These are phyloP conservation scores for Brassica cretica DNA, from an alignment of 345 rosid genomes.

Conservation along the genomic window DNA sequence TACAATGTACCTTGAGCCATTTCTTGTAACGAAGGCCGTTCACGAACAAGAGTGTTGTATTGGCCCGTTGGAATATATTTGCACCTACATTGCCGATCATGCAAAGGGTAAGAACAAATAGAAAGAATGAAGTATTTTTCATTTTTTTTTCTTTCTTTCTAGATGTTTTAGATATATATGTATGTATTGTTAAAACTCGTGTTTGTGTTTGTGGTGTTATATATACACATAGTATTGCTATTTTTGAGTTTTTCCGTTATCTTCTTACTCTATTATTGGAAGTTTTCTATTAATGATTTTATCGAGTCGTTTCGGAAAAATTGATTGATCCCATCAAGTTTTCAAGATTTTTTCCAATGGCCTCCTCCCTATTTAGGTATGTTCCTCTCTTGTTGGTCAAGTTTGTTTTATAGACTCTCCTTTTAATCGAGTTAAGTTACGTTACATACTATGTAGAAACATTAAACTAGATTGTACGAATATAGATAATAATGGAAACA, in stretches of 20 bases:
- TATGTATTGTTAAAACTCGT: not conserved
- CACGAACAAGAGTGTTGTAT: not conserved
- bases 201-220: not conserved
- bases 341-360: not conserved
- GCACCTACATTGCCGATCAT: constrained; percentile 17
- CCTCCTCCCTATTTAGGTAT: not conserved
- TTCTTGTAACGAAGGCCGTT: constrained; percentile 14
- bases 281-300: not conserved
- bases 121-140: constrained; percentile 16
- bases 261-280: constrained; percentile 6
- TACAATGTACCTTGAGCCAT: constrained; percentile 28
- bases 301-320: not conserved
- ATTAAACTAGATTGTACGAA: not conserved
- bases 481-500: not conserved
- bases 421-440: not conserved
- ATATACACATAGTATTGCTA: not conserved
- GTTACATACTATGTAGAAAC: not conserved
- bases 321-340: not conserved
- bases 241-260: not conserved
- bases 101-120: constrained; percentile 18
- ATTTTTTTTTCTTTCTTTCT: constrained; percentile 5
- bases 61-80: not conserved
- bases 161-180: not conserved
- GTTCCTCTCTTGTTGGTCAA: not conserved
- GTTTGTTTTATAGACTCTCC: not conserved